Evolutionary conservation across 106 monocot genomes (phyloP).

Genomic region (Platanthera zijinensis): DNA sequence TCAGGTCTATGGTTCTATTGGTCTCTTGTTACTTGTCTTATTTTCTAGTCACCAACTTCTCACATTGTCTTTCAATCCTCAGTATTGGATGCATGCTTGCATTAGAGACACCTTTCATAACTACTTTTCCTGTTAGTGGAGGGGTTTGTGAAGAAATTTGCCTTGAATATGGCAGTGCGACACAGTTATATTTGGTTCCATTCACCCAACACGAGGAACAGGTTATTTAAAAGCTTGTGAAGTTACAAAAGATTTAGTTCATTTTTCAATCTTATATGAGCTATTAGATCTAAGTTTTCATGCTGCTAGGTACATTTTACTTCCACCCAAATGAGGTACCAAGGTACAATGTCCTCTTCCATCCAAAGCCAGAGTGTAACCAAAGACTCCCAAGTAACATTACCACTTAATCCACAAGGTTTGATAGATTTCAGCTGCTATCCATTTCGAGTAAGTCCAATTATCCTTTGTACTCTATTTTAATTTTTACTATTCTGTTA

Average conservation of each 20-base stretch:
- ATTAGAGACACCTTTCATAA: constrained; percentile 72
- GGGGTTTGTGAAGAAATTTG: constrained; percentile 43
- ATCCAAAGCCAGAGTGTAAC: constrained; percentile 22
- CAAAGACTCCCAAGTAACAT: constrained; percentile 57
- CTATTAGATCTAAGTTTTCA: neutral
- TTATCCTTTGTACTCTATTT: neutral
- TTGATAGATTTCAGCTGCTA: constrained; percentile 76
- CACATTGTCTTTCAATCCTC: constrained; percentile 20
- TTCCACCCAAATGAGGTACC: constrained; percentile 65
- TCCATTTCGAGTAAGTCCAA: constrained; percentile 63
- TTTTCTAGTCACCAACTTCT: neutral
- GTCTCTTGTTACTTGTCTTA: constrained; percentile 5
- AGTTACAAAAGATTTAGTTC: constrained; percentile 1
- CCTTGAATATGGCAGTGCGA: constrained; percentile 93
- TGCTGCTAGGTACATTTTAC: constrained; percentile 51
- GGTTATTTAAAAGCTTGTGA: constrained; percentile 22
- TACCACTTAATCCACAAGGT: constrained; percentile 72
- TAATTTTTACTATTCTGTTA: neutral
- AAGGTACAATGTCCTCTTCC: constrained; percentile 32
- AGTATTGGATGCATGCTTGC: constrained; percentile 98
- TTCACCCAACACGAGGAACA: constrained; percentile 76
- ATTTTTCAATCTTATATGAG: neutral
- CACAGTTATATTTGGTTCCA: constrained; percentile 86
- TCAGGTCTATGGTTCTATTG: constrained; percentile 40
- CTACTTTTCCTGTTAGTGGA: constrained; percentile 26